Evolutionary conservation across 805 yeast genomes (phyloP), one percentile per base, ranked within the genome.

Genomic region (Cyberlindnera xishuangbannaensis): DNA sequence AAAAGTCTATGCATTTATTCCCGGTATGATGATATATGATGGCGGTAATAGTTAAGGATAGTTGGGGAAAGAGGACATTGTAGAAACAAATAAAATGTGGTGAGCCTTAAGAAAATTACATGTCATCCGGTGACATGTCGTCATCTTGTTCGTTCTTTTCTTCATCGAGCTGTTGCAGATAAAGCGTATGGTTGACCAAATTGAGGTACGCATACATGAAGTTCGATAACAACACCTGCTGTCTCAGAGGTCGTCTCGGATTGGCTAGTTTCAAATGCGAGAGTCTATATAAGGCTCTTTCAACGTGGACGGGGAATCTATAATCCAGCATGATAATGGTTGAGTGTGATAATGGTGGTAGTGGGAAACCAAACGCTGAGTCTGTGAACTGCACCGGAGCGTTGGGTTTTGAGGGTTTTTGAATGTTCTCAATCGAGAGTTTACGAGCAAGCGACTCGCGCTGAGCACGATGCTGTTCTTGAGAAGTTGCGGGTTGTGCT

Each of bases 191-290:
- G 57, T 90, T 95, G 36, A 92, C 95, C 58, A 92, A 66, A 53
- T 92, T 90, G 65, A 92, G 70, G 59, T 92, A 92, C 1, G 97
- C 90, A 55, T 92, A 92, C 98, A 92, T 92, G 72, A 92, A 92
- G 56, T 92, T 92, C 39, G 96, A 85, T 43, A 92, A 62, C 31
- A 92, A 58, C 2, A 92, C 98, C 56, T 92, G 98, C 56, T 92
- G 97, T 24, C 87, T 70, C 41, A 92, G 62, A 18, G 94, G 92
- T 39, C 97, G 67, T 53, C 86, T 83, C 1, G 97, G 90, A 58
- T 92, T 95, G 17, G 97, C 95, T 44, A 92, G 67, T 57, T 92
- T 92, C 55, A 92, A 64, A 59, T 92, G 98, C 33, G 95, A 83
- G 36, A 92, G 66, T 36, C 98, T 66, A 58, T 92, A 92, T 32